Conservation (phyloP, 495 filamentous ascomycete genomes). For the Hypoxylon fragiforme region DNA sequence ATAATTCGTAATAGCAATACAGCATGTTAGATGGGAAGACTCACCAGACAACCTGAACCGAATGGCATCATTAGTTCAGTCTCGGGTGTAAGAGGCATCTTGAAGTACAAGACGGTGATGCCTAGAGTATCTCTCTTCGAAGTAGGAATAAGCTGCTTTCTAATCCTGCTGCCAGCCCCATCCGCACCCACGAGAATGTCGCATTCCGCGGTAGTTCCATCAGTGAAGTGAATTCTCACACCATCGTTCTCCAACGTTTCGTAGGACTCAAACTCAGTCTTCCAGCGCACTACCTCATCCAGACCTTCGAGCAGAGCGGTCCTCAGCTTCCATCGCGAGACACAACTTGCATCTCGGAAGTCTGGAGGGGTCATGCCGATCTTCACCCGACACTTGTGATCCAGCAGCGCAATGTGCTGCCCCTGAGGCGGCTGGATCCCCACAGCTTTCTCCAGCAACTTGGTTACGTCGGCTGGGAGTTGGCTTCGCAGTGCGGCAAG, state of each 20-base stretch:
- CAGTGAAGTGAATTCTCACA: constrained; percentile 41
- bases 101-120: constrained; percentile 32
- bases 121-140: constrained; percentile 14
- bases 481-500: constrained; percentile 14
- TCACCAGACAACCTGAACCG: constrained; percentile 15
- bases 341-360: constrained; percentile 19
- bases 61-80: constrained; percentile 17
- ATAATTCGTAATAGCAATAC: too few species aligned
- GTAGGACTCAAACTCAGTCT: constrained; percentile 41
- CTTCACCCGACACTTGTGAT: constrained; percentile 2
- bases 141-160: constrained; percentile 46
- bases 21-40: background rate
- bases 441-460: constrained; percentile 3
- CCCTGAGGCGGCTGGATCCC: constrained; percentile 21
- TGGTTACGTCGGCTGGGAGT: constrained; percentile 16
- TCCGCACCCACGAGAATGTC: constrained; percentile 51
- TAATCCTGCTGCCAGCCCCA: constrained; percentile 43
- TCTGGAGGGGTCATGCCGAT: background rate
- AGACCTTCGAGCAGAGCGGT: constrained; percentile 24
- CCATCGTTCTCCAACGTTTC: constrained; percentile 20
- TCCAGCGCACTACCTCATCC: constrained; percentile 38
- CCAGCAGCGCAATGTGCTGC: constrained; percentile 21
- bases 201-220: constrained; percentile 42
- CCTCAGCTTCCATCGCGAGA: constrained; percentile 25
- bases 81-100: constrained; percentile 26